phyloP scores from a whole-genome alignment of 2,329 filamentous ascomycete genomes.

The Dactylellina sp. region DNA sequence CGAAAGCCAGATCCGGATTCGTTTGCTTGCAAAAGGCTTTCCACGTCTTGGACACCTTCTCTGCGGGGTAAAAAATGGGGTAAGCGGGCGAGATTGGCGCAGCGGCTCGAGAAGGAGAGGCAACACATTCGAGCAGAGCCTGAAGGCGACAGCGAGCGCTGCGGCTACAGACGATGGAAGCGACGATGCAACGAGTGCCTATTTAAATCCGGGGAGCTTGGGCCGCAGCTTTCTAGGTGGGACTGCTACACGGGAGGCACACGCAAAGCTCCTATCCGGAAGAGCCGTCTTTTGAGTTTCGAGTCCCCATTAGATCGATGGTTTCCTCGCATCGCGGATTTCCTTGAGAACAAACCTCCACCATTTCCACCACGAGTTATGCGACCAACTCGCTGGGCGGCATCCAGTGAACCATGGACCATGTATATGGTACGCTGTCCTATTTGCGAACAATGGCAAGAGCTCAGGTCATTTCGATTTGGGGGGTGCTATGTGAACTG shows the following conservation, averaged over 20 bases:
- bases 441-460: slow-evolving; percentile 35
- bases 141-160: slow-evolving; percentile 4
- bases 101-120: background rate
- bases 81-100: slow-evolving; percentile 1
- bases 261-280: slow-evolving; percentile 8
- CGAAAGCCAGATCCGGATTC: slow-evolving; percentile 40
- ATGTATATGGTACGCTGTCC: slow-evolving; percentile 54
- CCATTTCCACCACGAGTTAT: background rate
- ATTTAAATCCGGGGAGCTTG: slow-evolving; percentile 20
- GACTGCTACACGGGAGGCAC: slow-evolving; percentile 12
- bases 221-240: slow-evolving; percentile 12
- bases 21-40: background rate
- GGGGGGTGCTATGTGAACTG: slow-evolving; percentile 21
- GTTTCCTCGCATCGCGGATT: slow-evolving; percentile 14
- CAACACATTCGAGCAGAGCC: slow-evolving; percentile 18
- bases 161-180: slow-evolving; percentile 36
- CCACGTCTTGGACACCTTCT: slow-evolving; percentile 34
- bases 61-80: slow-evolving; percentile 7
- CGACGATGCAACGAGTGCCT: slow-evolving; percentile 53
- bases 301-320: slow-evolving; percentile 11
- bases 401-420: slow-evolving; percentile 22
- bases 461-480: slow-evolving; percentile 30
- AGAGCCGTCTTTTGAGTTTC: slow-evolving; percentile 15
- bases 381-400: slow-evolving; percentile 12
- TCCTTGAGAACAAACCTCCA: slow-evolving; percentile 25